Base-by-base conservation (phyloP, 2,329 filamentous ascomycete species). In the Sporothrix dimorphospora region DNA sequence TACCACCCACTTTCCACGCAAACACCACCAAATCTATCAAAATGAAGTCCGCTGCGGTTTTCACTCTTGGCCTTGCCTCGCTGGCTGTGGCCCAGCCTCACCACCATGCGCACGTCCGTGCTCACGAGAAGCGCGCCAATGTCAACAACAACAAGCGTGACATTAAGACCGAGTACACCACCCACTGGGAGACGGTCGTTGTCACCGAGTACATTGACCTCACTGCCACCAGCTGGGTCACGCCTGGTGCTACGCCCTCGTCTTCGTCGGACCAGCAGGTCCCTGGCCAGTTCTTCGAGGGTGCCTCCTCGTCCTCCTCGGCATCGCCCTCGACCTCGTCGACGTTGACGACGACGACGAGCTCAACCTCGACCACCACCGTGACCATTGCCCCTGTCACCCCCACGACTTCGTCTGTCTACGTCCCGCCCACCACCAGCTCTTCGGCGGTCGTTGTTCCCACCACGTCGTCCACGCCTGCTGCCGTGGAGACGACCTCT, bases 1-100 rank as follows among this genome's bases (percentile, higher is more conserved):
- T 24, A 53, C 21, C 49, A 53, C 24, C 30, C 6, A 34, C 30
- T 34, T 34, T 34, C 30, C 5, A 57, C 19, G n/a, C 40, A 21
- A 63, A 27, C 34, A 8, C 8, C 34, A 66, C 70, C 68, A 66
- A 16, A 9, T n/a, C 47, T n/a, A n/a, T 69, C 78, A 82, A 72
- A 67, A 85, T 85, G 83, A 85, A 83, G 80, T 81, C 82, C n/a
- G 73, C 79, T 65, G 78, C 80, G 38, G 72, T 84, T 73, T 76
- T 81, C 76, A 69, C 73, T 49, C 57, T 76, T 78, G 76, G 83
- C 70, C 76, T 85, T 78, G 83, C 84, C 75, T 81, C 83, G 53
- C 75, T 81, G 70, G 85, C 82, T 76, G 78, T 84, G 72, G 87
- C 87, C 75, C 84, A 88, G 79, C 87, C 87, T 72, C 83, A 82